Base-by-base conservation (phyloP, 2,329 filamentous ascomycete genomes). In the Colletotrichum costaricense region DNA sequence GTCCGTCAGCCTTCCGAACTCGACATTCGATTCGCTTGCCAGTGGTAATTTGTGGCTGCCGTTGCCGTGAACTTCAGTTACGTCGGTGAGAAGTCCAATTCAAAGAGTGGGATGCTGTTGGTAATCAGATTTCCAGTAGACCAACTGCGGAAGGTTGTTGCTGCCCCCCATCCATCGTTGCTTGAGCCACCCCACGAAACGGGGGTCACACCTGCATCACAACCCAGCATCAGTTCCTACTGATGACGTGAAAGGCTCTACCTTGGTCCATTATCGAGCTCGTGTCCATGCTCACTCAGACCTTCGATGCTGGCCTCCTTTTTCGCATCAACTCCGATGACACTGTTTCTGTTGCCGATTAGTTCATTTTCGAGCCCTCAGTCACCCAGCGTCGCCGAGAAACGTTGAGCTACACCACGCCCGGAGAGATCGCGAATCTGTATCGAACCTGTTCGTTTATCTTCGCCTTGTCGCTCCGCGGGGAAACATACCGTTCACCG, bases 141-240 rank as follows among this genome's bases (percentile, higher is more conserved):
- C 54, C 62, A 35, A 65, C 59, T 59, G 30, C 42, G 49, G 62
- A 62, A 70, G 56, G 49, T 49, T 65, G 55, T 56, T 60, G 35
- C 55, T 62, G 66, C 30, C 67, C 70, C 67, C 70, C 67, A 69
- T 65, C 30, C 70, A 63, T 62, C 42, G 38, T 46, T 12, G 38
- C 26, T 67, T 67, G 62, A 65, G 67, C 67, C 55, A 65, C 67
- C 67, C 70, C 70, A 70, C 60, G 67, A 70, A 69, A 73, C 62
- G 66, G 70, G 70, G 70, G 67, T 73, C 70, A 73, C 55, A 54
- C 60, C 46, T 73, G 60, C 66, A 73, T 56, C n/a, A 19, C 38
- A 65, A 60, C 67, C 66, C 26, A 49, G 52, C 63, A 63, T 70
- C 60, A 56, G 46, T 66, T 49, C 64, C 22, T 55, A 24, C 33